These are phyloP conservation scores for Abrus precatorius DNA, from an alignment of 306 rosid genomes.

Conservation along the genomic window DNA sequence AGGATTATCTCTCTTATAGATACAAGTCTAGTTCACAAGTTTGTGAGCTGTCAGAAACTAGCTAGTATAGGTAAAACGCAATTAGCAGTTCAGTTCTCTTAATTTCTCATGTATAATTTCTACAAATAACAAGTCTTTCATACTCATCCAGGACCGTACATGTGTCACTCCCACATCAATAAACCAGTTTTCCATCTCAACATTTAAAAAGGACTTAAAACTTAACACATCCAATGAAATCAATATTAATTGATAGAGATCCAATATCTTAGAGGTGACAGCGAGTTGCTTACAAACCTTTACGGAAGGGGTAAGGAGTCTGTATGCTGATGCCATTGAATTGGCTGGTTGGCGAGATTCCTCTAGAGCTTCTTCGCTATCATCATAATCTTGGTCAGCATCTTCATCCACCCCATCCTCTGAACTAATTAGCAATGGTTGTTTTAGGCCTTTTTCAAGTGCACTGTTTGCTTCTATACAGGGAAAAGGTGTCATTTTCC, in stretches of 20 bases:
- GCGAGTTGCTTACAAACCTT: constrained; percentile 66
- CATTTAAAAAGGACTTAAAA: constrained; percentile 26
- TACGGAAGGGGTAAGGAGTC: constrained; percentile 98
- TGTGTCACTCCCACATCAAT: neutral
- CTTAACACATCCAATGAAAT: constrained; percentile 12
- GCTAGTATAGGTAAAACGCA: constrained; percentile 3
- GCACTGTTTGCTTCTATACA: constrained; percentile 52
- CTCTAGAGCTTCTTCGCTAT: constrained; percentile 87
- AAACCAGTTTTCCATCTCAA: constrained; percentile 20
- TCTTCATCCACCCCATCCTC: constrained; percentile 74
- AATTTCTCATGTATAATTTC: constrained; percentile 1
- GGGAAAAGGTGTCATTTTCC: constrained; percentile 44
- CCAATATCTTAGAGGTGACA: constrained; percentile 21
- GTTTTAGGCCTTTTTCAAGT: constrained; percentile 78
- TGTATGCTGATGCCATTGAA: constrained; percentile 80
- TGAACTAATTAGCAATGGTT: constrained; percentile 75
- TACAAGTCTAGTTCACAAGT: neutral
- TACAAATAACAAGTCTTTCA: neutral
- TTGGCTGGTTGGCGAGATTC: constrained; percentile 82
- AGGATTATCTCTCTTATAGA: neutral
- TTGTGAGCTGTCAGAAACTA: neutral
- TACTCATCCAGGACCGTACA: neutral
- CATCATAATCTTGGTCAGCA: constrained; percentile 82
- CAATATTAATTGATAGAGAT: constrained; percentile 21
- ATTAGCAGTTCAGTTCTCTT: constrained; percentile 4